These are phyloP conservation scores for Mycena maculata DNA, from an alignment of 768 basidiomycete genomes.

Conservation along the genomic window DNA sequence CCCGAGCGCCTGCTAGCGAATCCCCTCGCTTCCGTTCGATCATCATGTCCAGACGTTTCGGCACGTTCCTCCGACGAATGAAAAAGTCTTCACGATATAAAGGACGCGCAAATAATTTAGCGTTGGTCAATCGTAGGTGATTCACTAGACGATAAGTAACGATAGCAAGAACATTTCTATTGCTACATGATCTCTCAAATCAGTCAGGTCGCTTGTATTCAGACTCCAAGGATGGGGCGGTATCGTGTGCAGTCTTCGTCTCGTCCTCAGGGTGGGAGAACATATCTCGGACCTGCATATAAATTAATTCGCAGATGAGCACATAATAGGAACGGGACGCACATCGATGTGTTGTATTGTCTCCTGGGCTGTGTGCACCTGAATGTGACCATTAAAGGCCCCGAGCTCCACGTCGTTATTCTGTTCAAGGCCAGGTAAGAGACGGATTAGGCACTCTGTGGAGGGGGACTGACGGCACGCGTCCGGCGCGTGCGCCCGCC, in stretches of 20 bases:
- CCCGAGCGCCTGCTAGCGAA: no score
- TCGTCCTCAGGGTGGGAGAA: background rate
- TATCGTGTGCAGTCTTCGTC: background rate
- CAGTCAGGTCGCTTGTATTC: constrained; percentile 4
- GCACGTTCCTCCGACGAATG: no score
- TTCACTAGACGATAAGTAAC: no score
- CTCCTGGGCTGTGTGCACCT: constrained; percentile 15
- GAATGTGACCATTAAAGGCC: constrained; percentile 9
- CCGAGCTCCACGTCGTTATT: constrained; percentile 15
- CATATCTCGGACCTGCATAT: background rate
- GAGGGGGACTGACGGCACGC: background rate
- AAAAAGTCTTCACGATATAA: no score
- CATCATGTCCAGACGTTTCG: no score
- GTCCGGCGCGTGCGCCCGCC: constrained; percentile 14
- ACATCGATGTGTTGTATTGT: constrained; percentile 17
- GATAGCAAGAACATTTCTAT: no score
- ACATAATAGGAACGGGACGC: background rate
- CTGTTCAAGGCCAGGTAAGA: no score
- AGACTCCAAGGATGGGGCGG: background rate
- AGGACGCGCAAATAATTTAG: no score
- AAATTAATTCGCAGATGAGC: background rate
- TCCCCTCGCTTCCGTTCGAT: no score
- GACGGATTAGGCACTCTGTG: no score
- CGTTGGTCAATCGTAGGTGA: no score
- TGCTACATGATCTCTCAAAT: no score